Conservation (phyloP, 2,329 filamentous ascomycete genomes). For the Penicillium vulpinum region DNA sequence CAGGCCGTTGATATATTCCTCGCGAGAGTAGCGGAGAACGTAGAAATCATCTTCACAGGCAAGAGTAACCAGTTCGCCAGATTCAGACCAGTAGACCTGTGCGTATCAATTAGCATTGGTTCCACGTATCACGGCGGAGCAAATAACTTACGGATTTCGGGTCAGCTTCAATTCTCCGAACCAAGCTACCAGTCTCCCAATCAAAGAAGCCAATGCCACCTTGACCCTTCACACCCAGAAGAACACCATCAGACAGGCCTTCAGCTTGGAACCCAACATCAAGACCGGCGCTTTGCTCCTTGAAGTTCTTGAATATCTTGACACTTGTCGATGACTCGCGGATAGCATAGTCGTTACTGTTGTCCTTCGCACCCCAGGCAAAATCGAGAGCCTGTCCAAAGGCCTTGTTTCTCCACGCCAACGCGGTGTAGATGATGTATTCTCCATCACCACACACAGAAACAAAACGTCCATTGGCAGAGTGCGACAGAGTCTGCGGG, state of each 20-base stretch:
- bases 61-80: conserved; percentile 85
- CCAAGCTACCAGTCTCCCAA: conserved; percentile 85
- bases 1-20: conserved; percentile 80
- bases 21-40: conserved; percentile 85
- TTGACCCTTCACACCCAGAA: conserved; percentile 92
- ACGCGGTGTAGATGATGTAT: conserved; percentile 97
- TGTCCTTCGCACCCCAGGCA: conserved; percentile 94
- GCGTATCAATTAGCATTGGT: conserved; percentile 13
- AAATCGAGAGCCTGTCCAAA: conserved; percentile 96
- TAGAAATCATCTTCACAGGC: conserved; percentile 96
- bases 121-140: not conserved
- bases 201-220: conserved; percentile 96
- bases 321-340: conserved; percentile 91
- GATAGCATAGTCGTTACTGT: conserved; percentile 97
- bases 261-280: conserved; percentile 96
- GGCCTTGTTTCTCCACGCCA: conserved; percentile 95
- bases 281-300: conserved; percentile 82
- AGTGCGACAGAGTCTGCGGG: conserved; percentile 89
- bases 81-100: conserved; percentile 95
- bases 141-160: conserved; percentile 55
- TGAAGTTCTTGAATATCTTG: conserved; percentile 97
- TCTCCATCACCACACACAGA: conserved; percentile 93
- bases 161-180: conserved; percentile 84
- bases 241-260: conserved; percentile 80
- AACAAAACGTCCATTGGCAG: conserved; percentile 90